A percentile compares a stretch with the other conserved stretches of the same genome.
phyloP scores from a whole-genome alignment of 805 yeast species.

The Kazachstania viticola region DNA sequence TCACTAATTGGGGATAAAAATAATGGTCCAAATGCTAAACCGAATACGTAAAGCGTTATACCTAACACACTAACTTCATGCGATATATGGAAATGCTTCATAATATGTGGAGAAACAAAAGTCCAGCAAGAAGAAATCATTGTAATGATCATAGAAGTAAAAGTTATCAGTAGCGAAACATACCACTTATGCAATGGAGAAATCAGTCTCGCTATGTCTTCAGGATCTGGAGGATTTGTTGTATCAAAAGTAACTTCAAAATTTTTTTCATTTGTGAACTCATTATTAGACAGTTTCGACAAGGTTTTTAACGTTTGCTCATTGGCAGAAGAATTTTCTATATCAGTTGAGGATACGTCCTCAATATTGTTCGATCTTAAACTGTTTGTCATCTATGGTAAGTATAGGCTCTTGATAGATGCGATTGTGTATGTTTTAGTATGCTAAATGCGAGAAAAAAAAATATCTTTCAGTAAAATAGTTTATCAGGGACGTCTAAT shows the following conservation, averaged over 20 bases:
- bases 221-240: conserved; percentile 15
- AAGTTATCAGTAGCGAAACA: conserved; percentile 41
- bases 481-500: no score
- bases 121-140: conserved; percentile 63
- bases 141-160: conserved; percentile 49
- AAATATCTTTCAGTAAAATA: no score
- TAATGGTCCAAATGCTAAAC: conserved; percentile 59
- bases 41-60: conserved; percentile 56
- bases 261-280: background rate
- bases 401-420: no score
- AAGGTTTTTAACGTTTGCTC: background rate
- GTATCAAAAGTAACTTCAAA: conserved; percentile 23
- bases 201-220: conserved; percentile 25
- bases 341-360: no score
- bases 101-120: conserved; percentile 43
- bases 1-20: conserved; percentile 60
- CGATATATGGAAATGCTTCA: conserved; percentile 37
- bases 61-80: conserved; percentile 45
- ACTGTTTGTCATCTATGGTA: no score
- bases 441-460: no score
- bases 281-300: background rate
- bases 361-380: no score
- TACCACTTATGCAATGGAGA: conserved; percentile 44
- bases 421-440: background rate
- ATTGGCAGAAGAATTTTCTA: no score